Base-by-base conservation (phyloP, 1,284 basidiomycete genomes). In the Ustilago shanxiensis region DNA sequence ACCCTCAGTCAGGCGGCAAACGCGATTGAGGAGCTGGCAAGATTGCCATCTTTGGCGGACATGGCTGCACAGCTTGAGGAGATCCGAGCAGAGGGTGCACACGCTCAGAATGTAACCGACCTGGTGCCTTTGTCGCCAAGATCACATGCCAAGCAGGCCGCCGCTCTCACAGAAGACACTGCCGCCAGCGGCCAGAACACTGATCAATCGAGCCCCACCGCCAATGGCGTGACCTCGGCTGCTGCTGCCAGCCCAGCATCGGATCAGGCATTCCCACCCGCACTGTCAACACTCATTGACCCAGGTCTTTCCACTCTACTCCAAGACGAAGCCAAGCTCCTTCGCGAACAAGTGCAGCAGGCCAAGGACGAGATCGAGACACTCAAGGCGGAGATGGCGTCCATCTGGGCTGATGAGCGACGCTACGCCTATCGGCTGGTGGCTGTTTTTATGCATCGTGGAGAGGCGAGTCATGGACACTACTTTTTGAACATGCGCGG, bases 391-490 rank as follows among this genome's bases (percentile, higher is more conserved):
- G 89, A 92, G 64, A 87, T 97, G 52, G 93, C 95, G 77, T 87
- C 87, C 2, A 83, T 95, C 9, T 99, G 97, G 97, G 87, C 87
- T 45, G 90, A 91, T 73, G 90, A 91, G 60, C 88, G 60, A 8
- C 87, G 90, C 29, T 91, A 90, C 26, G 91, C 92, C 58, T 99
- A 98, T 85, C 93, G 96, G 82, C 89, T 99, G 45, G 95, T 94
- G 0, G 93, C 94, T 14, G 95, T 98, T 14, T 99, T 98, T 87
- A 93, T 98, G 80, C 96, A 99, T 87, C 92, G 96, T 16, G 83
- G 84, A 31, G 83, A 86, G 44, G 84, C 84, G 18, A 77, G 77
- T 18, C 83, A 85, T 60, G 84, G 84, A 10, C 84, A 86, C 65
- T 85, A 85, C 67, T 86, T 83, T 58, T 33, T 86, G 13, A 77